Evolutionary conservation across 306 rosid species (phyloP).

Genomic region (Cucurbita moschata): DNA sequence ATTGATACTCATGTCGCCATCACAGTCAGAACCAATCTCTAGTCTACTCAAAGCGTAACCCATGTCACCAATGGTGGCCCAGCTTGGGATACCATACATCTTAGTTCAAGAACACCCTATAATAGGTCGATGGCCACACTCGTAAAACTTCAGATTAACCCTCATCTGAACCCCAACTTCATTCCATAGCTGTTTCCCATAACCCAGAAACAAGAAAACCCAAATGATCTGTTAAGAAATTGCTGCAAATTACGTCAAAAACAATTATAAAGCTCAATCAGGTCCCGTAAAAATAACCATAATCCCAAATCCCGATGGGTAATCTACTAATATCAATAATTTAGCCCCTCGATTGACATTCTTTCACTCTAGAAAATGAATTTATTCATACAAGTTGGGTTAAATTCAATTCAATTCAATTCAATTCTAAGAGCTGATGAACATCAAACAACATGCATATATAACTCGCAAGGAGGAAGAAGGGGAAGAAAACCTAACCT

Average conservation of each 20-base stretch:
- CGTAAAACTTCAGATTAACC: constrained; percentile 17
- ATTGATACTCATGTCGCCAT: constrained; percentile 17
- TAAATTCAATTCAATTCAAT: background rate
- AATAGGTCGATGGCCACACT: constrained; percentile 12
- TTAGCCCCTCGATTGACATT: background rate
- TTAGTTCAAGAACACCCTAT: constrained; percentile 16
- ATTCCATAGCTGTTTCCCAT: constrained; percentile 13
- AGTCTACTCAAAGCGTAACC: constrained; percentile 76
- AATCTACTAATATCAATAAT: background rate
- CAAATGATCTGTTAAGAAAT: background rate
- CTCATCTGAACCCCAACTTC: constrained; percentile 13
- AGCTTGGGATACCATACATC: constrained; percentile 28
- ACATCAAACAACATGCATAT: background rate
- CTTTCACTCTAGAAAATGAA: background rate
- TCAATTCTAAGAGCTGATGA: background rate
- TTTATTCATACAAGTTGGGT: background rate
- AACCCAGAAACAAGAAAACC: background rate
- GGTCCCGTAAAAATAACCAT: background rate
- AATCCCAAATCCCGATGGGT: background rate
- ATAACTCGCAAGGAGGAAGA: background rate
- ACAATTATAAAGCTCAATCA: background rate
- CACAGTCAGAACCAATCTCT: constrained; percentile 38
- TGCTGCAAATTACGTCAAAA: background rate
- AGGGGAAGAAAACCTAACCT: constrained; percentile 5
- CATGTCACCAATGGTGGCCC: constrained; percentile 36